Percentiles rank a stretch among this genome's conserved stretches.
Conservation (phyloP, 2,329 filamentous ascomycete genomes). For the Beauveria australis region DNA sequence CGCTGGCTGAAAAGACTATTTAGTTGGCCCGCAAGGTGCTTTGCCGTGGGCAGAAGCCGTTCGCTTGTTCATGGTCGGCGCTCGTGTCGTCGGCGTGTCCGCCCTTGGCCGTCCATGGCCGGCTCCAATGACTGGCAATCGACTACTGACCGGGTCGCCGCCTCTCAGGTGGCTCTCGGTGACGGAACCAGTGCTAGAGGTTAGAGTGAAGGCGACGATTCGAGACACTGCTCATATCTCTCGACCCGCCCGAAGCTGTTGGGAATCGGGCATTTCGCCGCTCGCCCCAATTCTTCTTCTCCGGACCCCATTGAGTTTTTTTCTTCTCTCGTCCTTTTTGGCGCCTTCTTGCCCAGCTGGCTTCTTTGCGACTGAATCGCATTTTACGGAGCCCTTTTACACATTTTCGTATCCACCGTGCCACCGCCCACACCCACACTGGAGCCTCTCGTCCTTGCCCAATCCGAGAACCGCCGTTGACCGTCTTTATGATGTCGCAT, state of each 20-base stretch:
- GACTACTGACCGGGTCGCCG: background rate
- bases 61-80: background rate
- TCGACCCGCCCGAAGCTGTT: conserved; percentile 6
- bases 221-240: background rate
- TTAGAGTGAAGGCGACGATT: background rate
- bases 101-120: background rate
- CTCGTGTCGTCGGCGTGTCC: conserved; percentile 5
- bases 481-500: conserved; percentile 11
- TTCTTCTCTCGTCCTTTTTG: background rate
- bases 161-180: conserved; percentile 6
- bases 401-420: background rate
- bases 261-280: conserved; percentile 9
- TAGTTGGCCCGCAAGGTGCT: background rate
- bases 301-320: background rate
- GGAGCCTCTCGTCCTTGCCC: background rate
- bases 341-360: background rate
- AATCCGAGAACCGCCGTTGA: conserved; percentile 12
- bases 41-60: conserved; percentile 4
- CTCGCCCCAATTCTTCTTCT: conserved; percentile 4
- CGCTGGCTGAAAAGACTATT: background rate
- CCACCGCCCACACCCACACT: background rate
- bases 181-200: conserved; percentile 1
- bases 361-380: conserved; percentile 4
- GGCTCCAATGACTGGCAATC: background rate
- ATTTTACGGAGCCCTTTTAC: conserved; percentile 3